Evolutionary conservation across 371 early-diverging fungal species (phyloP).

Genomic region (Fennellomyces sp.): DNA sequence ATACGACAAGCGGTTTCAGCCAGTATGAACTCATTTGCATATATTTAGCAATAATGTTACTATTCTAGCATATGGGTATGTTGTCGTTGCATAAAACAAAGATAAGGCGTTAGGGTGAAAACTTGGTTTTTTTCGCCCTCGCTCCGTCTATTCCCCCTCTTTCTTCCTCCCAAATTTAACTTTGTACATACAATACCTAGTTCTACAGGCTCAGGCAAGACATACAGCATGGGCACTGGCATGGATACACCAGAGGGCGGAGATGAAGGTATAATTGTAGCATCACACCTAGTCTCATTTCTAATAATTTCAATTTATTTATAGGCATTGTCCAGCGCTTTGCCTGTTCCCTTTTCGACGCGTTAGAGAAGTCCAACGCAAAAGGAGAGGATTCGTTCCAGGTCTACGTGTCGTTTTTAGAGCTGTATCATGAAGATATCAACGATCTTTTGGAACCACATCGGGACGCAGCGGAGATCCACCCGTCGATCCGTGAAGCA

Average conservation of each 20-base stretch:
- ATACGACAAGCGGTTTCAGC: not conserved
- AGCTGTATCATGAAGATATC: slow-evolving; percentile 95
- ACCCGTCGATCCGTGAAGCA: slow-evolving; percentile 84
- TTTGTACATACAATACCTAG: slow-evolving; percentile 30
- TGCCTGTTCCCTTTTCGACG: slow-evolving; percentile 63
- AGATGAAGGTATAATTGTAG: not conserved
- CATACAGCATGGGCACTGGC: slow-evolving; percentile 49
- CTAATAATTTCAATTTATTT: slow-evolving; percentile 1
- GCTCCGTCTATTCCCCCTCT: slow-evolving; percentile 21
- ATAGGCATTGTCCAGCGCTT: slow-evolving; percentile 89
- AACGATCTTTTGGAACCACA: slow-evolving; percentile 73
- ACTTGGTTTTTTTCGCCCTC: slow-evolving; percentile 6
- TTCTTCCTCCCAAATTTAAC: not conserved
- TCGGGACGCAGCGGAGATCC: slow-evolving; percentile 16
- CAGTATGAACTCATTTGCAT: not conserved
- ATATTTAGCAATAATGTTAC: slow-evolving; percentile 71
- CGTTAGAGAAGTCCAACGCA: slow-evolving; percentile 55
- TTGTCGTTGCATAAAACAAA: slow-evolving; percentile 13
- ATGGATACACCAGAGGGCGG: slow-evolving; percentile 19
- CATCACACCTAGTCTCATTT: too few species aligned
- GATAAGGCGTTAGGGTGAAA: slow-evolving; percentile 76
- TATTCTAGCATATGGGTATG: slow-evolving; percentile 91
- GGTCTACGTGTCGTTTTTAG: slow-evolving; percentile 76
- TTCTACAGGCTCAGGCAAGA: slow-evolving; percentile 62
- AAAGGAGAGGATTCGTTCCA: slow-evolving; percentile 56